phyloP scores from a whole-genome alignment of 805 yeast species.

The Sugiyamaella lignohabitans region DNA sequence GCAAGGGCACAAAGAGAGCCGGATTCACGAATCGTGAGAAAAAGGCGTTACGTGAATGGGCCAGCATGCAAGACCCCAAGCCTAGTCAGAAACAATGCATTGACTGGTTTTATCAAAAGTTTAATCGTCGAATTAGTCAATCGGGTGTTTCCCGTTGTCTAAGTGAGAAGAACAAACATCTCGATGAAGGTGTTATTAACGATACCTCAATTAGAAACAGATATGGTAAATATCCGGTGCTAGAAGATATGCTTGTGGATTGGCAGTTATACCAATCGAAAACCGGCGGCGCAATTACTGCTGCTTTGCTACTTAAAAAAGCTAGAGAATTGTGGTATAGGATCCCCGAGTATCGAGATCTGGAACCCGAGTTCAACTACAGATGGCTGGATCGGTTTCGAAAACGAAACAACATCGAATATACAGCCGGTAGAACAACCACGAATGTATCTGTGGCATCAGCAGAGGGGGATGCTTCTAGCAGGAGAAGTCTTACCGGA shows the following conservation, averaged over 20 bases:
- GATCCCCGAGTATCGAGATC: conserved; percentile 12
- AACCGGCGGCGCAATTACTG: conserved; percentile 7
- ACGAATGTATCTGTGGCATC: conserved; percentile 1
- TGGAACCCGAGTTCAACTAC: conserved; percentile 11
- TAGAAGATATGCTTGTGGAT: conserved; percentile 11
- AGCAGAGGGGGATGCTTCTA: conserved; percentile 3
- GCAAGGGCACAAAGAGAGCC: background rate
- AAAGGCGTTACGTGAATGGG: conserved; percentile 13
- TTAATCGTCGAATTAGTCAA: conserved; percentile 10
- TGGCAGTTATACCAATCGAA: conserved; percentile 10
- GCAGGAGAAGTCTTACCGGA: no score
- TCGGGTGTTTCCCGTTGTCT: conserved; percentile 14
- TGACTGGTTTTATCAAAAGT: conserved; percentile 12
- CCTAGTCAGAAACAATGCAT: conserved; percentile 12
- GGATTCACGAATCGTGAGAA: conserved; percentile 11
- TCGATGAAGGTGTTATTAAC: conserved; percentile 8
- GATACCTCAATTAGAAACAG: conserved; percentile 7
- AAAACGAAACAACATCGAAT: conserved; percentile 9
- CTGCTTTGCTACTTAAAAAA: conserved; percentile 6
- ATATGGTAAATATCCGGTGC: conserved; percentile 11
- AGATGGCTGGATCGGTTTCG: conserved; percentile 15
- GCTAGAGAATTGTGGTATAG: conserved; percentile 12
- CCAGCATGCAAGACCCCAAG: conserved; percentile 4
- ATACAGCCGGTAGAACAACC: background rate
- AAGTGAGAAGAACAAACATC: conserved; percentile 9